Evolutionary conservation across 2,329 filamentous ascomycete genomes (phyloP).

Genomic region (Mycosphaerella sp.): DNA sequence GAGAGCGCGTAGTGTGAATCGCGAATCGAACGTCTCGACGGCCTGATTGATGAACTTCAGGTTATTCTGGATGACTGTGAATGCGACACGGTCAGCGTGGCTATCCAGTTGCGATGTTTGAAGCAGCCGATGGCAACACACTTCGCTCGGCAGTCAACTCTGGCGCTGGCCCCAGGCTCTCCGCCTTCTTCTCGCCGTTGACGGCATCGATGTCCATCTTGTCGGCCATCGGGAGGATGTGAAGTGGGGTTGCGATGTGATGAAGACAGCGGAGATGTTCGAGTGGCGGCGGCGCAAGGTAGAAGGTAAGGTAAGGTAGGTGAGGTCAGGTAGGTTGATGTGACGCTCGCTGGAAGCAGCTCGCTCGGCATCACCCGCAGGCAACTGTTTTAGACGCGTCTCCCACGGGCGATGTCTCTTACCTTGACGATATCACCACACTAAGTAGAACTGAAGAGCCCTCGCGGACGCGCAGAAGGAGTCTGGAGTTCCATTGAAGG

Average conservation of each 20-base stretch:
- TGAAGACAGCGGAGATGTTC: slow-evolving; percentile 3
- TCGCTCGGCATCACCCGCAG: background rate
- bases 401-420: background rate
- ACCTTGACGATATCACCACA: background rate
- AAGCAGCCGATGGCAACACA: slow-evolving; percentile 25
- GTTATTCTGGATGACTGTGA: slow-evolving; percentile 85
- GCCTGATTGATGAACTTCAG: slow-evolving; percentile 87
- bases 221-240: slow-evolving; percentile 40
- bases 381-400: slow-evolving; percentile 4
- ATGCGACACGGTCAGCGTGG: background rate
- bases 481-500: background rate
- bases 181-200: slow-evolving; percentile 38
- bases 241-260: slow-evolving; percentile 2
- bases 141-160: slow-evolving; percentile 31
- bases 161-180: slow-evolving; percentile 36
- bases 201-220: slow-evolving; percentile 42
- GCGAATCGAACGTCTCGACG: slow-evolving; percentile 85
- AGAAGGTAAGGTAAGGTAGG: too few relatives aligned
- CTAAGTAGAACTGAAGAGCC: background rate
- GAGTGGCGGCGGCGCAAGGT: background rate
- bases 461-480: background rate
- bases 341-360: background rate
- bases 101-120: background rate
- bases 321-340: too few relatives aligned
- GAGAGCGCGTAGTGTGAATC: slow-evolving; percentile 89